Base-by-base conservation (phyloP, 176 grass and related monocot species). In the Poa annua region DNA sequence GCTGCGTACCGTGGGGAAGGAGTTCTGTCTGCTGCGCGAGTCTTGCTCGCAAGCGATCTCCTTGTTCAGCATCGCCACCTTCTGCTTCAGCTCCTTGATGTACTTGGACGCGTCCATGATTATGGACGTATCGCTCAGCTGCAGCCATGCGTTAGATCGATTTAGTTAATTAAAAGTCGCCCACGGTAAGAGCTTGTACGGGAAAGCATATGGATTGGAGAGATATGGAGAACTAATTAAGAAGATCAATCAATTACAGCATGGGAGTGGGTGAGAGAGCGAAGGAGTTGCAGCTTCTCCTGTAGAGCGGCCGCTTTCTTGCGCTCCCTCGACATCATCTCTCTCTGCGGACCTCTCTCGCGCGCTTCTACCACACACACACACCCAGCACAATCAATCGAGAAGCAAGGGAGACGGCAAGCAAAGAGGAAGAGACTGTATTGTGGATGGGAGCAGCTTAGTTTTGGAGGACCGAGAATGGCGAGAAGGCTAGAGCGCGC, bases 41-140 rank as follows among this genome's bases (percentile, higher is more conserved):
- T 87, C 88, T 44, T 94, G 91, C 1, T 75, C 90, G 49, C 83
- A 90, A 22, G 91, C 74, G 50, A 96, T 93, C 79, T 99, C 97
- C 69, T 95, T 91, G 36, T 99, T 99, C 78, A 99, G 77, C 89
- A 90, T 94, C 59, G 78, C 83, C 13, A 96, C 89, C 74, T 99
- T 99, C 86, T 96, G 93, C 88, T 99, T 96, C 85, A 99, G 74
- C 83, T 96, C 97, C 78, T 90, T 85, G 85, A 99, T 99, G 79
- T 99, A 99, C 33, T 84, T 92, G 22, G 93, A 94, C 25, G 97
- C 97, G 83, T 99, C 97, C 78, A 99, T 64, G 56, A 99, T 88
- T 75, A 99, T 96, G 6, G 97, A 93, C 26, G 97, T 75, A 21
- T 96, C 86, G 71, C 82, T 99, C 69, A 96, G 1, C 97, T 99